Conservation (phyloP, 2,329 filamentous ascomycete species). For the Fusarium decemcellulare region DNA sequence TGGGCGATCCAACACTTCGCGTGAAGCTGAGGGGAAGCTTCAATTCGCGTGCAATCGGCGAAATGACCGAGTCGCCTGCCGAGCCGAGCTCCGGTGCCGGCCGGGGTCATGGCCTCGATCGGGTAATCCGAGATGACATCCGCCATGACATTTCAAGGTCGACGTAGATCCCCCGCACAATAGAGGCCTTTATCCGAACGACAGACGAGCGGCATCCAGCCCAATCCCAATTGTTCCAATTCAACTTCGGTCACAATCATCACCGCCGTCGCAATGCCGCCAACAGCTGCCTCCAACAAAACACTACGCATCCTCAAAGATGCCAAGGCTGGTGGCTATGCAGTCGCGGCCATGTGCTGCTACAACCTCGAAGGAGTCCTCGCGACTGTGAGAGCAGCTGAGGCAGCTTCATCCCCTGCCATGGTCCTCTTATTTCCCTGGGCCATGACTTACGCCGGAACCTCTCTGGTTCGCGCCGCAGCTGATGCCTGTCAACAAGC, state of each 20-base stretch:
- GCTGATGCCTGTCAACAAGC: conserved; percentile 68
- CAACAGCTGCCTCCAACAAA: neutral
- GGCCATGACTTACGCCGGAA: conserved; percentile 75
- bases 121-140: conserved; percentile 2
- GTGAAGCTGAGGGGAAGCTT: neutral
- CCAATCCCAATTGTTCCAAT: neutral
- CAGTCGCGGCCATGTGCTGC: conserved; percentile 69
- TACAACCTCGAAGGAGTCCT: conserved; percentile 80
- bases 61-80: neutral
- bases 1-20: neutral
- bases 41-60: neutral
- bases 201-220: too few species aligned
- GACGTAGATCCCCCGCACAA: too few species aligned
- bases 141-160: neutral
- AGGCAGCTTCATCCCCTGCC: conserved; percentile 73
- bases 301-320: conserved; percentile 9
- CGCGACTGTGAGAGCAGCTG: conserved; percentile 76
- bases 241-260: neutral
- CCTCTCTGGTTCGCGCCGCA: conserved; percentile 67
- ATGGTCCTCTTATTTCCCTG: conserved; percentile 82
- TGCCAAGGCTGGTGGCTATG: conserved; percentile 57
- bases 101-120: neutral
- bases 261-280: neutral
- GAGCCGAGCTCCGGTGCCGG: neutral
- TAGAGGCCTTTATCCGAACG: too few species aligned